phyloP scores from a whole-genome alignment of 75 land plant genomes.

The Pinus albicaulis region DNA sequence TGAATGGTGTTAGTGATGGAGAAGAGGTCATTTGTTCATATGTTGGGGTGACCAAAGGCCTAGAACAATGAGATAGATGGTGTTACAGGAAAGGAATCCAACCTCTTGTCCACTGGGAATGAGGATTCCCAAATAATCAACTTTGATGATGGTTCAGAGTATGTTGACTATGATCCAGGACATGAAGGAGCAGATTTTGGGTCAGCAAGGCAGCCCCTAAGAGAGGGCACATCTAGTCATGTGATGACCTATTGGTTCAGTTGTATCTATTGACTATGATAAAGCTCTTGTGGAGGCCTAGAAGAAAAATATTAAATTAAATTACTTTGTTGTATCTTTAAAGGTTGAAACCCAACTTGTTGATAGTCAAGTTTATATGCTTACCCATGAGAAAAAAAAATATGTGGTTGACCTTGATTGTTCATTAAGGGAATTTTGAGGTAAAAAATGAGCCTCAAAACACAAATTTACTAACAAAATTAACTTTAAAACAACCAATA shows the following conservation, averaged over 20 bases:
- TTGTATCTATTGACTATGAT: constrained; percentile 86
- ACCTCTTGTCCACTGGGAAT: constrained; percentile 50
- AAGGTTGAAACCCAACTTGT: constrained; percentile 88
- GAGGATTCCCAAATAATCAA: constrained; percentile 46
- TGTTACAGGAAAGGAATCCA: constrained; percentile 76
- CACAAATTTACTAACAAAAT: too few species aligned
- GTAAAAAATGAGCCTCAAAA: too few species aligned
- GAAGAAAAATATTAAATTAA: constrained; percentile 81
- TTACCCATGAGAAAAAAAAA: constrained; percentile 91
- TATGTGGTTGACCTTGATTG: constrained; percentile 55
- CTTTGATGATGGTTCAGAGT: constrained; percentile 71
- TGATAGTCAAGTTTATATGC: constrained; percentile 93
- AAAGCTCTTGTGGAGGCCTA: constrained; percentile 93
- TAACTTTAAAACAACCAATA: too few species aligned
- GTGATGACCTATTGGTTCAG: constrained; percentile 40
- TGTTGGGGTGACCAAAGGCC: constrained; percentile 80
- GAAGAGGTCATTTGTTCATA: constrained; percentile 97
- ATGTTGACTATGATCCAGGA: constrained; percentile 94
- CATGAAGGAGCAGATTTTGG: constrained; percentile 80
- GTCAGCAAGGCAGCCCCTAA: too few species aligned
- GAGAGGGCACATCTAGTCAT: too few species aligned
- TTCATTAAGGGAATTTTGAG: too few species aligned
- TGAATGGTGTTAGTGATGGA: constrained; percentile 60
- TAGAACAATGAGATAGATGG: constrained; percentile 88
- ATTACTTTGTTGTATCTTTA: constrained; percentile 82